phyloP scores from a whole-genome alignment of 148 eudicot species.

The Spergularia marina region DNA sequence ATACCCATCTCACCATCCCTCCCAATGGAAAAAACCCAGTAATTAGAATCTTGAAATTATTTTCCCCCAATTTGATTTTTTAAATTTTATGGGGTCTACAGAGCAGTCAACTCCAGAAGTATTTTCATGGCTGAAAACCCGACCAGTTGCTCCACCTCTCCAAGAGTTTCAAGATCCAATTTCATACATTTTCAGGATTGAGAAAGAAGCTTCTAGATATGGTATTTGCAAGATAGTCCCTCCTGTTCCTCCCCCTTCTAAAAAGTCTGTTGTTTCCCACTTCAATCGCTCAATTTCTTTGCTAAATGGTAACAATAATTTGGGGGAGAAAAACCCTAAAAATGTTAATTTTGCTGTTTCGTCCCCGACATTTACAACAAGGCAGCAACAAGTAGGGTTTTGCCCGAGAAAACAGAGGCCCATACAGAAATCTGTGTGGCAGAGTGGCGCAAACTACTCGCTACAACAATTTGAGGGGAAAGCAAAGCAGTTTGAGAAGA shows the following conservation, averaged over 20 bases:
- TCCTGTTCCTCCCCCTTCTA: conserved; percentile 56
- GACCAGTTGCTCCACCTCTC: conserved; percentile 79
- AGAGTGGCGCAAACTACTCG: conserved; percentile 76
- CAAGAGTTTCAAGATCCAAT: conserved; percentile 96
- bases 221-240: conserved; percentile 97
- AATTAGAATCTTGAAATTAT: neutral
- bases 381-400: conserved; percentile 93
- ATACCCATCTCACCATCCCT: conserved; percentile 16
- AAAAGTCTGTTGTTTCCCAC: conserved; percentile 52
- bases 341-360: conserved; percentile 10
- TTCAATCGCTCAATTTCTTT: conserved; percentile 52
- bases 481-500: conserved; percentile 70
- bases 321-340: conserved; percentile 37
- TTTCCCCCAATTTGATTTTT: neutral
- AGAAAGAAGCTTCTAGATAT: conserved; percentile 71
- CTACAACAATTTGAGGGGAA: conserved; percentile 65
- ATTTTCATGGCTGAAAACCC: conserved; percentile 76
- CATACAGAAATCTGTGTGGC: conserved; percentile 86
- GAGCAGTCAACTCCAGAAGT: conserved; percentile 56
- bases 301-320: neutral
- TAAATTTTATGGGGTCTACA: conserved; percentile 6
- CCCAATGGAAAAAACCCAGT: conserved; percentile 20
- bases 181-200: conserved; percentile 87
- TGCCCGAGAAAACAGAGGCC: conserved; percentile 92
- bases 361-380: conserved; percentile 65